Base-by-base conservation (phyloP, 2,329 filamentous ascomycete species). In the Curvularia sp. region DNA sequence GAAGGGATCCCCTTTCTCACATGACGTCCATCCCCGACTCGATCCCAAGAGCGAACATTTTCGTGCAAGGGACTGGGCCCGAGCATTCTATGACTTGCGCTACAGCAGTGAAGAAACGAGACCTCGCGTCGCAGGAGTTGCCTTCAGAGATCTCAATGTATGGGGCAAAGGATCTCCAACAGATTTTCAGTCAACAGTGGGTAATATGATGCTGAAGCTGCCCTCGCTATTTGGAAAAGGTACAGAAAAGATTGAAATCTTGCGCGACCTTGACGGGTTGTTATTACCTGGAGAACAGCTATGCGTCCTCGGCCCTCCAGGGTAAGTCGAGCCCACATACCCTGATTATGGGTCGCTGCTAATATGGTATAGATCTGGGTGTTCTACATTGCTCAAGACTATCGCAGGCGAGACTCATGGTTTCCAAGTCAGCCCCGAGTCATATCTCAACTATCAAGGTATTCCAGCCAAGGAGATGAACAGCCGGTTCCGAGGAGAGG, bases 381-480 rank as follows among this genome's bases (percentile, higher is more conserved):
- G 92, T 74, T 91, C 89, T 6, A 96, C 92, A 0, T 86, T 95
- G 51, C 81, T 96, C 49, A 95, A 95, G 79, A 90, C 90, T 0
- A 86, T 95, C 66, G 86, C 91, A 3, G 91, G 92, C 48, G 91
- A 95, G 76, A 91, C 89, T 19, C 88, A 93, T 68, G 92, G 92
- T 48, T 88, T 95, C 64, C 86, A 84, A 68, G 81, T 94, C 21
- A 89, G 90, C 52, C 80, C 89, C 1, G 79, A 82, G 12, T 88
- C 89, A 0, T 87, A 91, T 62, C 85, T 96, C 72, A 93, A 95
- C 77, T 96, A 95, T 72, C 89, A 94, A 73, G 89, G 87, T 60
- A 82, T 91, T 69, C 78, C 85, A 1, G 83, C 89, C 59, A 79
- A 89, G 70, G 85, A 90, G 67, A 93, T 95, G 89, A 86, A 90